Percentiles rank a stretch among this genome's conserved stretches.
These are phyloP conservation scores for Trametes gibbosa DNA, from an alignment of 768 basidiomycete genomes.

Conservation along the genomic window DNA sequence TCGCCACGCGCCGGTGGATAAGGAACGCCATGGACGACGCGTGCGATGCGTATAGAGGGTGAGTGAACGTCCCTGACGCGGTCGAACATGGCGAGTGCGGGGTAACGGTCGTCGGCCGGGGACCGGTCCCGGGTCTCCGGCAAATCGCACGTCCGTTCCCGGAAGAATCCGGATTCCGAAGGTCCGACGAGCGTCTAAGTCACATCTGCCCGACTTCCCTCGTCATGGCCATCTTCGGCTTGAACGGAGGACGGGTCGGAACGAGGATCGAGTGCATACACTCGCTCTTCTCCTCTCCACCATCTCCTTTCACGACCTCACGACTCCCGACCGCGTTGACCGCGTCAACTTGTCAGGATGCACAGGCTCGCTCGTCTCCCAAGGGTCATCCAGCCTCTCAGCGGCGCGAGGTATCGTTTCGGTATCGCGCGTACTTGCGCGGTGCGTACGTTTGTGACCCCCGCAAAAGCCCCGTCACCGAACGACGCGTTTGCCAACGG, in stretches of 20 bases:
- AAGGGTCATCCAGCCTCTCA: conserved; percentile 11
- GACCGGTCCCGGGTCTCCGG: too few relatives aligned
- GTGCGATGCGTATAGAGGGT: background rate
- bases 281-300: background rate
- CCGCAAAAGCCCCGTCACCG: conserved; percentile 54
- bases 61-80: background rate
- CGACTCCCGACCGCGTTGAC: conserved; percentile 3
- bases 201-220: background rate
- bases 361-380: conserved; percentile 10
- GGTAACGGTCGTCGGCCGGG: background rate
- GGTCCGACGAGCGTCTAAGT: background rate
- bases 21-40: conserved; percentile 1
- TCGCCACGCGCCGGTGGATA: background rate
- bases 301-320: conserved; percentile 5
- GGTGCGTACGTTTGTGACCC: conserved; percentile 43
- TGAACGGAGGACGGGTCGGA: background rate
- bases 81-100: background rate
- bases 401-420: conserved; percentile 8
- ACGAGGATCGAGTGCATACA: conserved; percentile 1
- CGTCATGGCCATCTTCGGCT: background rate
- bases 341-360: background rate
- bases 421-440: background rate
- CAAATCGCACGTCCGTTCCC: background rate
- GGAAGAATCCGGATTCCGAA: background rate
- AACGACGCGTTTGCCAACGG: conserved; percentile 91